phyloP scores from a whole-genome alignment of 2,329 filamentous ascomycete species.

The Colletotrichum sp. region DNA sequence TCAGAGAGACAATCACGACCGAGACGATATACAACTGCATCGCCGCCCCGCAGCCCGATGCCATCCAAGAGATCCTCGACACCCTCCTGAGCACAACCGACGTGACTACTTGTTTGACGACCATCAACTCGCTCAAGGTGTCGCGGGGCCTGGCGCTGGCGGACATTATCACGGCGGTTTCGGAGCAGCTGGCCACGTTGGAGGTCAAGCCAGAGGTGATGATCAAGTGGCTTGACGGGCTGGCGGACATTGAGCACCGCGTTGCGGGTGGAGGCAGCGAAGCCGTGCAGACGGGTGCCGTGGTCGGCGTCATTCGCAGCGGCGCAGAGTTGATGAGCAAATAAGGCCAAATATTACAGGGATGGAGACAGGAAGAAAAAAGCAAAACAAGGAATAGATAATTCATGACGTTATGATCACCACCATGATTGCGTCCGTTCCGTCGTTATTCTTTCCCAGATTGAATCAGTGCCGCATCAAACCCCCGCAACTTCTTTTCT shows the following conservation, averaged over 20 bases:
- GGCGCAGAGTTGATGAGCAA: slow-evolving; percentile 75
- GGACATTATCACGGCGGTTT: slow-evolving; percentile 87
- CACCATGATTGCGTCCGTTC: neutral
- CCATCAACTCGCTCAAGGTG: slow-evolving; percentile 86
- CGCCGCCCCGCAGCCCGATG: slow-evolving; percentile 88
- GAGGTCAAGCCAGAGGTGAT: slow-evolving; percentile 88
- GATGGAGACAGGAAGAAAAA: neutral
- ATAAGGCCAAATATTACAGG: slow-evolving; percentile 16
- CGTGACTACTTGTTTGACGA: slow-evolving; percentile 86
- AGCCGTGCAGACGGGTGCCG: slow-evolving; percentile 86
- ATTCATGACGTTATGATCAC: slow-evolving; percentile 18
- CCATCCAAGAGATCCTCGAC: slow-evolving; percentile 83
- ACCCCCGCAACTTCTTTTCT: neutral
- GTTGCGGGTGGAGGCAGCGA: slow-evolving; percentile 89
- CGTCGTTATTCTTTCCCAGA: neutral
- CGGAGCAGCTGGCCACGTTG: slow-evolving; percentile 81
- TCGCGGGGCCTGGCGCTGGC: slow-evolving; percentile 87
- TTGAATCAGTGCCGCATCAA: neutral
- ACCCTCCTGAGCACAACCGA: slow-evolving; percentile 86
- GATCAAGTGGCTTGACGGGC: slow-evolving; percentile 87
- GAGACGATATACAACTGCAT: slow-evolving; percentile 98
- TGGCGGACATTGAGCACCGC: slow-evolving; percentile 92
- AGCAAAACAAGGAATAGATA: neutral
- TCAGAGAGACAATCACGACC: slow-evolving; percentile 81
- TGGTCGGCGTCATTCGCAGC: slow-evolving; percentile 86